Evolutionary conservation across 306 rosid species (phyloP), one percentile per base, ranked within the genome.

Genomic region (Cicer yamashitae): DNA sequence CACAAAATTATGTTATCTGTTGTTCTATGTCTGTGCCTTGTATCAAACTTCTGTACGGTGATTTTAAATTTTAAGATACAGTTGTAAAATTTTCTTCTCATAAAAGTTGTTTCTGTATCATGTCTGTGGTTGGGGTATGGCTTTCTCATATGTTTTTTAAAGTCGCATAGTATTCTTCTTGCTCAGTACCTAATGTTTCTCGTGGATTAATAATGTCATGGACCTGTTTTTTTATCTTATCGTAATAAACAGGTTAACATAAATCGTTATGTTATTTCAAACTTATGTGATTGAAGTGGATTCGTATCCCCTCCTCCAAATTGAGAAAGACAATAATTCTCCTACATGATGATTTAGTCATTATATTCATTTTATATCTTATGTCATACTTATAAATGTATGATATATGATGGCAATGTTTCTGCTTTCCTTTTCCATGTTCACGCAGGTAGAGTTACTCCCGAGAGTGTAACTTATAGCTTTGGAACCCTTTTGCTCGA

Each of bases 401-500:
- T 71, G 82, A 60, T 66, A 43, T 37, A 18, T 71, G 82, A 60
- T 46, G 43, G 6, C 45, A 37, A 68, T 76, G 41, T 50, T 15
- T 14, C 14, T 45, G 17, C 71, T 47, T 74, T 40, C 75, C 73
- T 64, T 76, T 75, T 66, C 61, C 69, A n/a, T 78, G 82, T 71
- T 40, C 75, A 46, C 78, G 74, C 76, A 94, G 99, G 99, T 12
- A 90, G 97, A 85, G 94, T 94, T 52, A 92, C 93, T 20, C 87
- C 98, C 37, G 98, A 94, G 81, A 94, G 97, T 77, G 99, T 92
- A 54, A 92, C 83, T 25, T 94, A 92, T 64, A 94, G 98, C 82
- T 94, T 94, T 79, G 99, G 99, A 40, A 94, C 98, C 74, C 96
- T 94, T 79, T 84, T 90, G 86, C 92, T 94, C 71, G 99, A 94